phyloP scores from a whole-genome alignment of 192 early-diverging fungal species.

The Glomus cerebriforme region DNA sequence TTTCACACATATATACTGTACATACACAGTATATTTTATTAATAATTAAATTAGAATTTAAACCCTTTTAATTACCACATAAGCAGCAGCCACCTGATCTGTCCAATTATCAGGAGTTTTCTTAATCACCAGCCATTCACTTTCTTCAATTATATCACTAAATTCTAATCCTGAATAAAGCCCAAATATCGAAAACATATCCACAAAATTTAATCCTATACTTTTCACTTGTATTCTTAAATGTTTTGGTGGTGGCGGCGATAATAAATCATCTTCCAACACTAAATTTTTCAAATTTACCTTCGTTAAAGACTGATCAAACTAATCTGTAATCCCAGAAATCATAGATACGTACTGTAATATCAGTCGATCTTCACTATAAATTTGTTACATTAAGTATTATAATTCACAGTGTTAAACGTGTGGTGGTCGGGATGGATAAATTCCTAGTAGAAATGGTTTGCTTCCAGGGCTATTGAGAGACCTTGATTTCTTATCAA shows the following conservation, averaged over 20 bases:
- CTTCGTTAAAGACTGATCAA: neutral
- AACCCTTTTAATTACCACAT: constrained; percentile 17
- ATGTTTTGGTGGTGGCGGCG: constrained; percentile 13
- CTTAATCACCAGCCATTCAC: constrained; percentile 20
- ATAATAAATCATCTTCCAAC: neutral
- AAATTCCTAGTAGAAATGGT: no score
- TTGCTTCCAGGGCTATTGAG: no score
- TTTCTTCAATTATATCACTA: constrained; percentile 18
- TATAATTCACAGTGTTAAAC: no score
- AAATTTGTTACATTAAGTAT: no score
- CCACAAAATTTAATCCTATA: constrained; percentile 20
- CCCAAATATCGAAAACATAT: constrained; percentile 9
- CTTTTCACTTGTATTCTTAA: neutral
- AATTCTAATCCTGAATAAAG: constrained; percentile 30
- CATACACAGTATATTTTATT: no score
- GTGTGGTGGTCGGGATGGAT: no score
- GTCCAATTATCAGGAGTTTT: constrained; percentile 23
- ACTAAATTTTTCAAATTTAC: constrained; percentile 11
- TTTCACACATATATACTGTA: no score
- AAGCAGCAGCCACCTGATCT: constrained; percentile 26
- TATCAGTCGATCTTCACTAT: no score
- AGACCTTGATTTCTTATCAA: no score
- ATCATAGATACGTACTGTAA: no score
- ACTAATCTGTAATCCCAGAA: no score
- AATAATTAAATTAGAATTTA: no score